Conservation (phyloP, 2,329 filamentous ascomycete species). For the Trichoderma sp. region DNA sequence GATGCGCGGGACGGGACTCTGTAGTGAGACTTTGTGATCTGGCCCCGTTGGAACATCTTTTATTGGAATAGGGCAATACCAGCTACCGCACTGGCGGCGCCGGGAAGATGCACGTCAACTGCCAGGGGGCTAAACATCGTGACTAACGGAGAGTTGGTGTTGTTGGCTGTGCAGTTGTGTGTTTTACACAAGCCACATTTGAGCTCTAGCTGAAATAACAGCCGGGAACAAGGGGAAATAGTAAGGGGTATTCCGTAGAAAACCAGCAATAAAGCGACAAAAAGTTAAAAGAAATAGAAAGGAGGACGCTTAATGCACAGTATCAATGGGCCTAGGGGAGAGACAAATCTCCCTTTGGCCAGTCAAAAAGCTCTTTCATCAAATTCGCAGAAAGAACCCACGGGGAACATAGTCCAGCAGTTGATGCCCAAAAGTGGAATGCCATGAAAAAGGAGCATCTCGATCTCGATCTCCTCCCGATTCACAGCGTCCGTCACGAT, state of each 20-base stretch:
- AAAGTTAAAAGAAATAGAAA: background rate
- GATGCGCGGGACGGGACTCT: background rate
- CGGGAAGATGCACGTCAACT: constrained; percentile 8
- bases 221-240: background rate
- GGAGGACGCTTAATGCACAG: background rate
- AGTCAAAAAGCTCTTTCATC: background rate
- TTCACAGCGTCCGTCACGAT: background rate
- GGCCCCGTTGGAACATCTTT: background rate
- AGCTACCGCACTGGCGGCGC: constrained; percentile 1
- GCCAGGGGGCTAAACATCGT: background rate
- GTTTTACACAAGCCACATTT: background rate
- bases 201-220: background rate
- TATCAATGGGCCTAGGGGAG: background rate
- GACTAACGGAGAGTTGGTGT: background rate
- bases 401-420: background rate
- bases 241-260: background rate
- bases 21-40: background rate
- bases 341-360: background rate
- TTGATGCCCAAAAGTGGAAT: background rate
- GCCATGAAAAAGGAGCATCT: background rate
- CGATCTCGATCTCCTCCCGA: background rate
- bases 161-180: background rate
- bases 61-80: background rate
- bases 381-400: background rate
- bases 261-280: background rate